A percentile compares a stretch with the other conserved stretches of the same genome.
Conservation (phyloP, 73 alveolate genomes). For the Paramecium octaurelia region DNA sequence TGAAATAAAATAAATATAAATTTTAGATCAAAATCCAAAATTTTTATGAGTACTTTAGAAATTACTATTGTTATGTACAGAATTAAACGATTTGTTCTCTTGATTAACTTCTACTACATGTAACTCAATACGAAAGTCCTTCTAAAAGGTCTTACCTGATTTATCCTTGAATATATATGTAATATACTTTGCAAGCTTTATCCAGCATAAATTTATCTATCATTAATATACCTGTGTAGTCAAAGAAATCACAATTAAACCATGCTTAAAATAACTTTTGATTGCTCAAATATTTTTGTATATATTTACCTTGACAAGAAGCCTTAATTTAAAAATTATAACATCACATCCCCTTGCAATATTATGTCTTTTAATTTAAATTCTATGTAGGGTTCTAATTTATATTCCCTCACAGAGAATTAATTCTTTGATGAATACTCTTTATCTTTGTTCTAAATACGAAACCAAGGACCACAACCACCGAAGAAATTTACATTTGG, state of each 20-base stretch:
- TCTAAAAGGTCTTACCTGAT: not conserved
- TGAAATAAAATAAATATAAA: not conserved
- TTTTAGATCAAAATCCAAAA: not conserved
- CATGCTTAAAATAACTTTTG: slow-evolving; percentile 81
- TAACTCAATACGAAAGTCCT: slow-evolving; percentile 33
- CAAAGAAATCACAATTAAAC: slow-evolving; percentile 86
- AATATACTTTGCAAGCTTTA: slow-evolving; percentile 75
- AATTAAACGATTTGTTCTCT: not conserved
- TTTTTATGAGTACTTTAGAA: not conserved
- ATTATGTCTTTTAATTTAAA: slow-evolving; percentile 23
- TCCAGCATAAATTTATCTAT: slow-evolving; percentile 81
- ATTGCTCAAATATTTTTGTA: slow-evolving; percentile 35
- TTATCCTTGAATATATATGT: not conserved
- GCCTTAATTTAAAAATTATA: slow-evolving; percentile 72
- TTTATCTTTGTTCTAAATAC: slow-evolving; percentile 4
- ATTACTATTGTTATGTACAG: not conserved
- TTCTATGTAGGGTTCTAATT: slow-evolving; percentile 38
- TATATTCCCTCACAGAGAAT: not conserved
- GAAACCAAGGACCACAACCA: slow-evolving; percentile 53
- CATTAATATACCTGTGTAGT: slow-evolving; percentile 68
- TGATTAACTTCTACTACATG: slow-evolving; percentile 20
- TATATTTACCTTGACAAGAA: not conserved
- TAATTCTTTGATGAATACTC: slow-evolving; percentile 6
- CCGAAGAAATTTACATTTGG: slow-evolving; percentile 68
- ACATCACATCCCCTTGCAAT: slow-evolving; percentile 81